A percentile compares a stretch with the other conserved stretches of the same genome.
These are phyloP conservation scores for Gentiana straminea DNA, from an alignment of 257 asterid species.

Conservation along the genomic window DNA sequence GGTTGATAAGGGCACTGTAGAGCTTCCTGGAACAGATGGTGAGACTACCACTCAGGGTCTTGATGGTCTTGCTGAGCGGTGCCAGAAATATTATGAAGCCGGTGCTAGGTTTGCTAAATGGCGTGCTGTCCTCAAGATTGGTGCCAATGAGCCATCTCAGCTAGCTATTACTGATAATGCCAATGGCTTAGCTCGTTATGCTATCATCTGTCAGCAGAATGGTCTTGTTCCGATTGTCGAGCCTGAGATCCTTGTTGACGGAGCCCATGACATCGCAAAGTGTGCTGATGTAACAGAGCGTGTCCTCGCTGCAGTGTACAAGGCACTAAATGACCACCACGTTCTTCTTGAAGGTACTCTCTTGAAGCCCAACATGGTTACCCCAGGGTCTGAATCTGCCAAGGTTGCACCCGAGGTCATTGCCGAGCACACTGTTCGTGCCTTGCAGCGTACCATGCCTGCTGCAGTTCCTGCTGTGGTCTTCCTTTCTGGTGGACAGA, in stretches of 20 bases:
- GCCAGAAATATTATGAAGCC: slow-evolving; percentile 68
- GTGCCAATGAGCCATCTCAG: slow-evolving; percentile 78
- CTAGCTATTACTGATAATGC: slow-evolving; percentile 80
- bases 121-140: slow-evolving; percentile 88
- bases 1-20: slow-evolving; percentile 92
- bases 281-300: slow-evolving; percentile 73
- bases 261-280: slow-evolving; percentile 45
- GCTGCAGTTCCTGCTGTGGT: slow-evolving; percentile 92
- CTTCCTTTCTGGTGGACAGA: slow-evolving; percentile 90
- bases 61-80: slow-evolving; percentile 79
- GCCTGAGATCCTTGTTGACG: slow-evolving; percentile 81
- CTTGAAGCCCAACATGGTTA: slow-evolving; percentile 75
- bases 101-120: slow-evolving; percentile 91
- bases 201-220: slow-evolving; percentile 90
- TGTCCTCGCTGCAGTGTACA: slow-evolving; percentile 65
- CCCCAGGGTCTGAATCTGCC: slow-evolving; percentile 56
- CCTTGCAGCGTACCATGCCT: slow-evolving; percentile 91
- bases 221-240: slow-evolving; percentile 75
- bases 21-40: slow-evolving; percentile 91
- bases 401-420: slow-evolving; percentile 57
- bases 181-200: slow-evolving; percentile 84
- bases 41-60: slow-evolving; percentile 95
- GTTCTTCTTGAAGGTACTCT: slow-evolving; percentile 65
- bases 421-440: slow-evolving; percentile 79
- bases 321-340: slow-evolving; percentile 66